Percentiles rank a stretch among this genome's conserved stretches.
phyloP scores from a whole-genome alignment of 2,329 filamentous ascomycete genomes.

The Colletotrichum sansevieriae region DNA sequence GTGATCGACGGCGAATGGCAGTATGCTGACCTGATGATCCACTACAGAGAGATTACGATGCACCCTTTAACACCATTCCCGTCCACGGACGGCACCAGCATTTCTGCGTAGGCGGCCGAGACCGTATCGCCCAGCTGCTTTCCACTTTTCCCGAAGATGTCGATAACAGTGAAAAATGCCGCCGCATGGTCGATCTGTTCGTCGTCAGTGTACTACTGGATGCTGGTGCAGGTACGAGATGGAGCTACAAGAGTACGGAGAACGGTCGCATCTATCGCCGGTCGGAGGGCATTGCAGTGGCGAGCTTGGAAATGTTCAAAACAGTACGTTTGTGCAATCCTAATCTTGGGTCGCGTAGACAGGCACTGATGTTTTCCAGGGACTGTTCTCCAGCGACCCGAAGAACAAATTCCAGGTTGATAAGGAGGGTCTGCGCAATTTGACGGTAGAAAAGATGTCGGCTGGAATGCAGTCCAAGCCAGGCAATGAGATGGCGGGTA shows the following conservation, averaged over 20 bases:
- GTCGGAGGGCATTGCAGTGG: slow-evolving; percentile 88
- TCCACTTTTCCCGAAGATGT: slow-evolving; percentile 76
- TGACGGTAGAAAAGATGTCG: slow-evolving; percentile 81
- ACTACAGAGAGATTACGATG: slow-evolving; percentile 65
- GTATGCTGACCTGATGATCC: slow-evolving; percentile 27
- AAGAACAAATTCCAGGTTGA: slow-evolving; percentile 91
- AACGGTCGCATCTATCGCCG: slow-evolving; percentile 85
- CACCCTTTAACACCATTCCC: slow-evolving; percentile 75
- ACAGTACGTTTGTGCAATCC: slow-evolving; percentile 55
- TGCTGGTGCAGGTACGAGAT: slow-evolving; percentile 88
- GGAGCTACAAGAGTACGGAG: slow-evolving; percentile 93
- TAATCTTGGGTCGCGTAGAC: neutral
- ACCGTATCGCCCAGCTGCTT: slow-evolving; percentile 78
- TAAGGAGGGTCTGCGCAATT: slow-evolving; percentile 78
- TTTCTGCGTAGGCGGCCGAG: slow-evolving; percentile 83
- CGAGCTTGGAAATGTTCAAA: slow-evolving; percentile 92
- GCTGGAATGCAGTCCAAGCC: slow-evolving; percentile 87
- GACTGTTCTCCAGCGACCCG: slow-evolving; percentile 86
- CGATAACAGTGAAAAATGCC: slow-evolving; percentile 80
- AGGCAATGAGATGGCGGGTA: slow-evolving; percentile 83
- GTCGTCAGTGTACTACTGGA: slow-evolving; percentile 85
- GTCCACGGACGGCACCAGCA: slow-evolving; percentile 90
- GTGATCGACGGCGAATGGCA: slow-evolving; percentile 1
- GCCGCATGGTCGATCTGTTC: slow-evolving; percentile 82
- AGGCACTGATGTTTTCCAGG: slow-evolving; percentile 55